Evolutionary conservation across 1,284 basidiomycete species (phyloP).

Genomic region (Malassezia obtusa): DNA sequence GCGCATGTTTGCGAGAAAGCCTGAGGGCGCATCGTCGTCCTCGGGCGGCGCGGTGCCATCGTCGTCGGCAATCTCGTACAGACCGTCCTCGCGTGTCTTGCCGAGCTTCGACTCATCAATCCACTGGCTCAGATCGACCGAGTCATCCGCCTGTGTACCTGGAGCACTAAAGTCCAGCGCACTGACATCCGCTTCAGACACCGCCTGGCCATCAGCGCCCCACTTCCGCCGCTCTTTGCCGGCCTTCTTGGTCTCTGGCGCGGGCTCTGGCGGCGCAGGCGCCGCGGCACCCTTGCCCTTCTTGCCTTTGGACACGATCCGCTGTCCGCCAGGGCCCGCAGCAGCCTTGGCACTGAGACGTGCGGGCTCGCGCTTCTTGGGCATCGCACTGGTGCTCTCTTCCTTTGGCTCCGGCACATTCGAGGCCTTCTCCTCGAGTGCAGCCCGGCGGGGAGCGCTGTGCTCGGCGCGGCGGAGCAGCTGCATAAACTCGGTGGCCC

Average conservation of each 20-base stretch:
- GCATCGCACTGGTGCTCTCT: too few species aligned
- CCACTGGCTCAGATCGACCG: slow-evolving; percentile 49
- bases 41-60: slow-evolving; percentile 23
- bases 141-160: slow-evolving; percentile 51
- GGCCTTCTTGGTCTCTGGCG: slow-evolving; percentile 43
- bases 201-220: slow-evolving; percentile 56
- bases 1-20: slow-evolving; percentile 51
- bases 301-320: slow-evolving; percentile 50
- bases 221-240: slow-evolving; percentile 83
- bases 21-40: slow-evolving; percentile 55
- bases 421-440: neutral
- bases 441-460: neutral
- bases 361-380: neutral
- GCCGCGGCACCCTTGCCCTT: slow-evolving; percentile 45
- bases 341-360: slow-evolving; percentile 51
- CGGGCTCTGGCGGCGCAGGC: slow-evolving; percentile 53
- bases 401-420: neutral
- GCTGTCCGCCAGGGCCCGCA: slow-evolving; percentile 55
- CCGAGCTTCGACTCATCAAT: slow-evolving; percentile 65
- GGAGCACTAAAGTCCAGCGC: slow-evolving; percentile 69
- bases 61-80: slow-evolving; percentile 92
- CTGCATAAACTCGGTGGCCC: slow-evolving; percentile 72
- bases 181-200: slow-evolving; percentile 63
- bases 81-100: slow-evolving; percentile 65
- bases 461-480: slow-evolving; percentile 53